Evolutionary conservation across 106 monocot species (phyloP).

Genomic region (Dioscorea zingiberensis): DNA sequence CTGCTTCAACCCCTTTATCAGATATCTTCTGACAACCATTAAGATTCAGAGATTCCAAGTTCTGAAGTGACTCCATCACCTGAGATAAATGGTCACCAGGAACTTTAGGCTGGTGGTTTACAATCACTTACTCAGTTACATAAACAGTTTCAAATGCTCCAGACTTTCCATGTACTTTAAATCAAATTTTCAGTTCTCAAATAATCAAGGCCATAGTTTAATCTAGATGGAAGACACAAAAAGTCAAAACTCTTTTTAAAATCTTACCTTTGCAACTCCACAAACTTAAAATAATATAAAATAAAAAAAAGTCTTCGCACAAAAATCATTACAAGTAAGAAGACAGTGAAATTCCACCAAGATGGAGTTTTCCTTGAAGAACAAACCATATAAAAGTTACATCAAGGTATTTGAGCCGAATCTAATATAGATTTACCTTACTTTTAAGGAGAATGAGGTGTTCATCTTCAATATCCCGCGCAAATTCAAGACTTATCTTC

Average conservation of each 20-base stretch:
- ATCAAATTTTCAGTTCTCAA: too few relatives aligned
- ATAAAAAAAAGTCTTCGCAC: too few relatives aligned
- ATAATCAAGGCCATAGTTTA: neutral
- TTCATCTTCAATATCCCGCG: conserved; percentile 67
- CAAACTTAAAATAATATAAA: neutral
- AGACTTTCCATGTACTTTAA: too few relatives aligned
- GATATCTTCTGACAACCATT: conserved; percentile 92
- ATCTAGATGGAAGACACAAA: neutral
- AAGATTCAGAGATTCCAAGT: conserved; percentile 60
- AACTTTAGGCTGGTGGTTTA: neutral
- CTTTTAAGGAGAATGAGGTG: conserved; percentile 58
- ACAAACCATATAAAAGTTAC: neutral
- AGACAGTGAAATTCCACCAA: too few relatives aligned
- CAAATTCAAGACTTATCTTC: conserved; percentile 76
- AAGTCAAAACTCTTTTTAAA: neutral
- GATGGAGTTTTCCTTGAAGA: too few relatives aligned
- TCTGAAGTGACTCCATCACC: conserved; percentile 34
- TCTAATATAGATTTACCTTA: conserved; percentile 34
- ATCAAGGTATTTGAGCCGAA: neutral
- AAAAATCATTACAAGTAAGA: neutral
- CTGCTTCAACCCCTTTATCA: conserved; percentile 79
- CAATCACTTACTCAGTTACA: neutral
- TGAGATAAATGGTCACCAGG: conserved; percentile 6
- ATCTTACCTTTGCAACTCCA: neutral
- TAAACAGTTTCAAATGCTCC: too few relatives aligned